Base-by-base conservation (phyloP, 345 rosid genomes). In the Gossypium turneri region DNA sequence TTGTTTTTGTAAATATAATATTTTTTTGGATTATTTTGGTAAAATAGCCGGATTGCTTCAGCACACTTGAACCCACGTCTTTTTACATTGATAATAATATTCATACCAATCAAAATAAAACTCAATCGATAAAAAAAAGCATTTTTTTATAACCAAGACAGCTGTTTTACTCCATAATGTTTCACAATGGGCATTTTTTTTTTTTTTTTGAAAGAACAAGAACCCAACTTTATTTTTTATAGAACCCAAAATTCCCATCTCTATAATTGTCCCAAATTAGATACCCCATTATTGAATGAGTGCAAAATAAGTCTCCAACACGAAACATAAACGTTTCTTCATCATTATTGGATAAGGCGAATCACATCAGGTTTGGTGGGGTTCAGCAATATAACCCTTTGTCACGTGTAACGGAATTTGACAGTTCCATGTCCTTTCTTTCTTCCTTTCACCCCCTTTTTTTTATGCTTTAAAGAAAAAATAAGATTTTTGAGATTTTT, bases 291-390 rank as follows among this genome's bases (percentile, higher is more conserved):
- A 79, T 77, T 55, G 38, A 67, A 62, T 19, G 47, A 16, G 76
- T 67, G 67, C 78, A 73, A 73, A 69, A 45, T 51, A 48, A 75
- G 81, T 72, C 75, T 82, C 79, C 69, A 59, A 57, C 77, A 60
- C 73, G 82, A 61, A 80, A 81, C 79, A 74, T 48, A 13, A 50
- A 79, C 81, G 70, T 74, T 78, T 68, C 52, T 79, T 70, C 56
- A 74, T 68, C 15, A 22, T 58, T 73, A 48, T 67, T 55, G 81
- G 85, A 84, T 82, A 81, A 77, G 83, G 69, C 75, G 72, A 58
- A 79, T 76, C 82, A 57, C 75, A 76, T 75, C 70, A 20, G 48
- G 20, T 34, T 45, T 17, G 76, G 76, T 75, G 77, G 77, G 25
- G 52, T 29, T 38, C 44, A 9, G 58, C 22, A 67, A 9, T 22